A percentile compares a stretch with the other conserved stretches of the same genome.
Evolutionary conservation across 805 yeast species (phyloP).

Genomic region (Kodamaea restingae): DNA sequence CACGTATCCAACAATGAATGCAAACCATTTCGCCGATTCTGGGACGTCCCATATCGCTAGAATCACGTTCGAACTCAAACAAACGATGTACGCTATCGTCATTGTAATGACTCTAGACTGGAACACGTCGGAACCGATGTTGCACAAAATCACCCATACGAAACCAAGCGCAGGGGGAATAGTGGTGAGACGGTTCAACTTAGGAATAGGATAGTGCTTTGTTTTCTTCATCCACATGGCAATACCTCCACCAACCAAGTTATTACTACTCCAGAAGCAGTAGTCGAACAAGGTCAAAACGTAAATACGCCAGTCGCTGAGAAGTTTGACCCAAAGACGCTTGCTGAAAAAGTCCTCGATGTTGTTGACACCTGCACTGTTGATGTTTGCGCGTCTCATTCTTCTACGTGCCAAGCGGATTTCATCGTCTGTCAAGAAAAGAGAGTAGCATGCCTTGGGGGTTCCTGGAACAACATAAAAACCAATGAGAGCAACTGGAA

Average conservation of each 20-base stretch:
- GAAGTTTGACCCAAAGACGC: slow-evolving; percentile 22
- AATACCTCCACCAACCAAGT: slow-evolving; percentile 7
- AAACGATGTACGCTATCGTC: slow-evolving; percentile 16
- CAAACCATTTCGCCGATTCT: slow-evolving; percentile 22
- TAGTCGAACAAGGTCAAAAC: slow-evolving; percentile 17
- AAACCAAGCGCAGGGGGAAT: slow-evolving; percentile 59
- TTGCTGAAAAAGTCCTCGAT: slow-evolving; percentile 20
- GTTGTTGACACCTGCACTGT: slow-evolving; percentile 11
- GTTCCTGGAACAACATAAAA: slow-evolving; percentile 22
- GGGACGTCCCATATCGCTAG: slow-evolving; percentile 23
- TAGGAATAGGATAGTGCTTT: slow-evolving; percentile 35
- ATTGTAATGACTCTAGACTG: slow-evolving; percentile 11
- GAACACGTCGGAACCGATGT: slow-evolving; percentile 49
- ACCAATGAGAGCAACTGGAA: slow-evolving; percentile 20
- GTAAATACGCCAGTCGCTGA: slow-evolving; percentile 31
- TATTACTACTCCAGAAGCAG: slow-evolving; percentile 6
- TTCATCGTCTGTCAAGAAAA: slow-evolving; percentile 54
- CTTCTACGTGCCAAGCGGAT: slow-evolving; percentile 46
- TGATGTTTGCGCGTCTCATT: slow-evolving; percentile 16
- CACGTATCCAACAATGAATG: slow-evolving; percentile 21
- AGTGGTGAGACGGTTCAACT: slow-evolving; percentile 48
- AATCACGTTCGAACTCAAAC: slow-evolving; percentile 18
- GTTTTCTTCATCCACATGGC: slow-evolving; percentile 10
- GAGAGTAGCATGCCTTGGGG: slow-evolving; percentile 40
- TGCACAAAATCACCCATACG: slow-evolving; percentile 40